Conservation (phyloP, 441 rosid species). For the Euphorbia celastroides region DNA sequence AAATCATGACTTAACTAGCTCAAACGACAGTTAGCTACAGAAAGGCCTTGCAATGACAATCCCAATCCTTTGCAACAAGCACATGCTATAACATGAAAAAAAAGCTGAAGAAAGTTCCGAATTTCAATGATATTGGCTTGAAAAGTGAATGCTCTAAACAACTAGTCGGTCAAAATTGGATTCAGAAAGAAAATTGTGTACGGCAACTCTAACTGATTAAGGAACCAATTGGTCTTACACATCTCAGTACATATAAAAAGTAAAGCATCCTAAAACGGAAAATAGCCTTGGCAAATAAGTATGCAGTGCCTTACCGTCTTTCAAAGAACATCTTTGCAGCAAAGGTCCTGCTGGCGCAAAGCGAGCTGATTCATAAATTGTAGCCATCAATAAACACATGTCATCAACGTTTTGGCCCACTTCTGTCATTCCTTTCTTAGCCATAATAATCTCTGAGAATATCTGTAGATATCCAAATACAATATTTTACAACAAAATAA, state of each 20-base stretch:
- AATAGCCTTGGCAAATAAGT: conserved; percentile 4
- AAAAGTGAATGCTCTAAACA: no score
- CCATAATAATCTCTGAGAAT: conserved; percentile 32
- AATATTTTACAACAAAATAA: neutral
- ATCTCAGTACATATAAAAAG: no score
- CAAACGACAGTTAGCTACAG: no score
- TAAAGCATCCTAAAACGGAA: neutral
- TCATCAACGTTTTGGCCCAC: conserved; percentile 29
- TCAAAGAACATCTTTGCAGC: conserved; percentile 58
- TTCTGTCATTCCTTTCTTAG: conserved; percentile 22
- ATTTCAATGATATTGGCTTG: neutral
- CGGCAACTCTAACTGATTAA: no score
- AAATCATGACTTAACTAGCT: no score
- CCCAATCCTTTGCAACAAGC: no score
- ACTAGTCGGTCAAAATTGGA: no score
- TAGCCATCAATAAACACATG: conserved; percentile 45
- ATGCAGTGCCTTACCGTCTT: conserved; percentile 33
- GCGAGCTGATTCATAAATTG: conserved; percentile 59
- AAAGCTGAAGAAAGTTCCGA: conserved; percentile 1
- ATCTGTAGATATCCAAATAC: conserved; percentile 32
- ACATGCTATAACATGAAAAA: neutral
- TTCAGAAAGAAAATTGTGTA: neutral
- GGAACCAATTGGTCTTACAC: no score
- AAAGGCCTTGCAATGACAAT: no score
- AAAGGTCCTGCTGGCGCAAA: conserved; percentile 46